These are phyloP conservation scores for Verbascum thapsus DNA, from an alignment of 257 asterid species.

Conservation along the genomic window DNA sequence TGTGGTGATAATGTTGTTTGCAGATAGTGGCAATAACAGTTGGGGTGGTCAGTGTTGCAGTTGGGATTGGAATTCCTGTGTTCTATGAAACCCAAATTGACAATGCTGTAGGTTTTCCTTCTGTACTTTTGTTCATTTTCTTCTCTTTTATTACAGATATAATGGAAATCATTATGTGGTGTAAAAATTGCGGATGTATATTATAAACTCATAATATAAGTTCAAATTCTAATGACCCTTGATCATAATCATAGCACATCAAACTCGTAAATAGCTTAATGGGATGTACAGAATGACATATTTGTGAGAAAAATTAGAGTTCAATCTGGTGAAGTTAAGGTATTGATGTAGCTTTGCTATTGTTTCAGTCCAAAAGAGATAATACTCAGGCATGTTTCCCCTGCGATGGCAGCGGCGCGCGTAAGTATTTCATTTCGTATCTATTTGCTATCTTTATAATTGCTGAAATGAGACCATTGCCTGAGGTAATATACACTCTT, in stretches of 20 bases:
- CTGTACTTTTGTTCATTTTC: not conserved
- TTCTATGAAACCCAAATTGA: slow-evolving; percentile 89
- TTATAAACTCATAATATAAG: too few relatives aligned
- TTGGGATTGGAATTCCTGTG: slow-evolving; percentile 93
- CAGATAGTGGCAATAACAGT: slow-evolving; percentile 85
- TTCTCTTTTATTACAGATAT: not conserved
- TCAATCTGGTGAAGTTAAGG: slow-evolving; percentile 6
- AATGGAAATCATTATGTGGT: too few relatives aligned
- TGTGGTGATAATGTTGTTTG: slow-evolving; percentile 20
- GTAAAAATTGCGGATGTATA: too few relatives aligned
- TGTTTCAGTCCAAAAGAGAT: slow-evolving; percentile 79
- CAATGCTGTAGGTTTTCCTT: slow-evolving; percentile 58
- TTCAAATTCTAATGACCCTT: too few relatives aligned
- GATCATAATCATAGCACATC: too few relatives aligned
- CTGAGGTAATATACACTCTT: not conserved
- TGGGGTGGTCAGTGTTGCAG: slow-evolving; percentile 75
- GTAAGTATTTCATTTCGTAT: slow-evolving; percentile 50
- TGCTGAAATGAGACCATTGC: not conserved
- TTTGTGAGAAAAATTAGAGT: not conserved
- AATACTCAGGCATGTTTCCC: slow-evolving; percentile 96
- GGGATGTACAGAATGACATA: not conserved
- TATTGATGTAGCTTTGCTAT: not conserved
- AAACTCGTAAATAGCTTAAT: not conserved
- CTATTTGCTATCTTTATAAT: not conserved
- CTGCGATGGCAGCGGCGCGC: slow-evolving; percentile 90